Evolutionary conservation across 495 filamentous ascomycete genomes (phyloP).

Genomic region (Penicillium macrosclerotiorum): DNA sequence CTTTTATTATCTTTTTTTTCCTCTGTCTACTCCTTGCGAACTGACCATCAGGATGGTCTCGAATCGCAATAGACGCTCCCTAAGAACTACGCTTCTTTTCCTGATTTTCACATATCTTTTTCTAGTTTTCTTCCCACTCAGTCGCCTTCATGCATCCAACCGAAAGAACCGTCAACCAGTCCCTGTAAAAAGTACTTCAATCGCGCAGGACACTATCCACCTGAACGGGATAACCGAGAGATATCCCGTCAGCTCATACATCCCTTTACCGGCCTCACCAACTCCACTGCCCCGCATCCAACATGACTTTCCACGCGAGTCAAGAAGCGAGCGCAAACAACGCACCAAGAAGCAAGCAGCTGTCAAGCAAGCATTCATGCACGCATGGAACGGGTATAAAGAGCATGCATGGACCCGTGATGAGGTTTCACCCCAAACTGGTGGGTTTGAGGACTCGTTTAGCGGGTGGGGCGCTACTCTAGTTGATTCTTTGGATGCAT

Average conservation of each 20-base stretch:
- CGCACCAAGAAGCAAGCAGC: slow-evolving; percentile 48
- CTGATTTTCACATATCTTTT: slow-evolving; percentile 21
- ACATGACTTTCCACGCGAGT: slow-evolving; percentile 49
- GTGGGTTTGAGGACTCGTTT: slow-evolving; percentile 50
- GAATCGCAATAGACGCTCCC: slow-evolving; percentile 25
- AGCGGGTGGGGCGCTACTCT: slow-evolving; percentile 62
- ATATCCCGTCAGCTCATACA: slow-evolving; percentile 48
- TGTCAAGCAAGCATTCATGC: slow-evolving; percentile 67
- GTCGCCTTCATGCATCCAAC: slow-evolving; percentile 13
- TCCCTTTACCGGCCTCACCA: slow-evolving; percentile 47
- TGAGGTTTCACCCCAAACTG: slow-evolving; percentile 68
- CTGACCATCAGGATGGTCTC: slow-evolving; percentile 31
- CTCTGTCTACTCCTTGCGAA: slow-evolving; percentile 1
- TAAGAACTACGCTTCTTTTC: slow-evolving; percentile 14
- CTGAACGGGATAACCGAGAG: slow-evolving; percentile 45
- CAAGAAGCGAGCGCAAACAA: slow-evolving; percentile 26
- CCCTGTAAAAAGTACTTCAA: slow-evolving; percentile 5
- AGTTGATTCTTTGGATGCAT: slow-evolving; percentile 61
- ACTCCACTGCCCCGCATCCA: slow-evolving; percentile 50
- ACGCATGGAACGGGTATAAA: slow-evolving; percentile 75
- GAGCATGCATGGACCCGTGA: slow-evolving; percentile 76
- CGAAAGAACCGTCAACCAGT: slow-evolving; percentile 9
- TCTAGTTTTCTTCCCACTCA: slow-evolving; percentile 29
- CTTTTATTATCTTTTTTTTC: slow-evolving; percentile 7
- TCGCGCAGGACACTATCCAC: slow-evolving; percentile 26